Base-by-base conservation (phyloP, 2,329 filamentous ascomycete genomes). In the Rachicladosporium sp. region DNA sequence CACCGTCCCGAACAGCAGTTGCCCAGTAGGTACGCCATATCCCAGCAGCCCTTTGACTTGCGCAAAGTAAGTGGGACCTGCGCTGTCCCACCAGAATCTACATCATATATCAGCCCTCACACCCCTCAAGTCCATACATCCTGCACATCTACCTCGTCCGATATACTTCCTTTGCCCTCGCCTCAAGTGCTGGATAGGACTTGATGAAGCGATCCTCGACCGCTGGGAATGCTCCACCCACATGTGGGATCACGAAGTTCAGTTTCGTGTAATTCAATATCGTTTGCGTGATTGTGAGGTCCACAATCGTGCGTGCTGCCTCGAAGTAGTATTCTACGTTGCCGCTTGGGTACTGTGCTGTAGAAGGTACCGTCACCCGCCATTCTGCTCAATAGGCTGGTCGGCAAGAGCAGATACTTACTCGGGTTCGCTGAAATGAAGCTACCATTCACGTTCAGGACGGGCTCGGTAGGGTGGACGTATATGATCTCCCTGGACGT, bases 271-370 rank as follows among this genome's bases (percentile, higher is more conserved):
- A 65, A 1, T 57, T 53, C 7, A 58, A 50, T 3, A 70, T 51
- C 0, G 65, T 67, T 3, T 63, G 64, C 1, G 56, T 59, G 2
- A 64, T 46, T 31, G 70, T 64, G 10, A 71, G 54, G 41, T 69
- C 66, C 34, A 63, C 59, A 2, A 68, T 57, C 0, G 62, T 59
- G 1, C 68, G 56, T 2, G 65, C 62, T 0, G 65, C 66, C 34
- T 71, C 69, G 50, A 71, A 71, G 44, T 71, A 59, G 51, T 69
- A 70, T 43, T 68, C 65, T 29, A 66, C 62, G 31, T 61, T 58
- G 1, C 63, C 59, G 2, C 58, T 42, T 1, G 63, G 64, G 15
- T 19, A 19, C 15, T 19, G 15, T 19, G 15, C 15, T 19, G 15
- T 19, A 19, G 15, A 19, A 19, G 15, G 15, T 19, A 19, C 15